Evolutionary conservation across 352 stramenopile species (phyloP), one percentile per base, ranked within the genome.

Genomic region (Phytopythium boreale): DNA sequence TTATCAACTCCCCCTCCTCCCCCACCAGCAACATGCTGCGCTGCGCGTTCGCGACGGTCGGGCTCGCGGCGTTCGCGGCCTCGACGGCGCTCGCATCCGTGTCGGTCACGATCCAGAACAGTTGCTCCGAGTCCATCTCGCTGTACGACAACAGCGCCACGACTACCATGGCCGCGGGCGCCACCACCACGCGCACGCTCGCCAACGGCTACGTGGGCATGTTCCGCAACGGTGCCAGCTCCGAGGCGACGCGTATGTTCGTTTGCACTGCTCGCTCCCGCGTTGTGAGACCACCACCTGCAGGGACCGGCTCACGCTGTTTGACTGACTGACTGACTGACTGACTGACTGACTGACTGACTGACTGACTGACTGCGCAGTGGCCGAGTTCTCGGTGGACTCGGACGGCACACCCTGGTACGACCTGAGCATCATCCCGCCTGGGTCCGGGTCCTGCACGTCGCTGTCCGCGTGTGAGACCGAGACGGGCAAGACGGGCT

Each of bases 111-210:
- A 81, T 80, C 57, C 68, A 69, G 41, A 82, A 82, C 64, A 74
- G 66, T 29, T 82, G 74, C 69, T 78, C 74, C 27, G 70, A 76
- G 56, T 79, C 63, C 31, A 66, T 90, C 49, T 59, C 75, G 36
- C 64, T 90, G 3, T 90, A 77, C 62, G 81, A 90, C 71, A 90
- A 90, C 76, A 74, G 62, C 52, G 76, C 63, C 31, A 73, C 68
- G 24, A 68, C 64, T 22, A 63, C 75, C 22, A 67, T 90, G 26
- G 68, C 71, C 0, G 66, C 77, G 6, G 75, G 77, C 11, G 70
- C 67, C 27, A 70, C 69, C 14, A 80, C 72, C 12, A 79, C 70
- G 34, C 72, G 75, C 14, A 72, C 77, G 14, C 61, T 87, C 22
- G 27, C 69, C n/a, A 74, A 69, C 36, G 68, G 75, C 15, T 87